phyloP scores from a whole-genome alignment of 75 land plant genomes.

The Chamaecyparis obtusa region DNA sequence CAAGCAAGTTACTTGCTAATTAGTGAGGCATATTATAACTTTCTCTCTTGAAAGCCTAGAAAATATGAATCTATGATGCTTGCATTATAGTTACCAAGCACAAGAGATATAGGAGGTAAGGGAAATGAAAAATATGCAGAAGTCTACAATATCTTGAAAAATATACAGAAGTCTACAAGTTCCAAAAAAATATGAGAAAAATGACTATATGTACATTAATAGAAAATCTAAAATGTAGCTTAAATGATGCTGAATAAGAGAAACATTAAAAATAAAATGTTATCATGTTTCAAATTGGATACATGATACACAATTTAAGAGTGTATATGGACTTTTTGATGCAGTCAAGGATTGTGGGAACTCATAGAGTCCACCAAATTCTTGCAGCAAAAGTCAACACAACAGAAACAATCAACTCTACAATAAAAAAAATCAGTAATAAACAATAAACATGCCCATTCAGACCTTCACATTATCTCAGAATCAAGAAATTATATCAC shows the following conservation, averaged over 20 bases:
- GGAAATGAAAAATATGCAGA: neutral
- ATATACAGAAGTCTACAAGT: neutral
- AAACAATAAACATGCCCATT: too few relatives aligned
- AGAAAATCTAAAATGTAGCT: neutral
- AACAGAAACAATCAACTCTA: too few relatives aligned
- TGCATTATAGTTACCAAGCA: neutral
- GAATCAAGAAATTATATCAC: too few relatives aligned
- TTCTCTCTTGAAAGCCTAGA: neutral
- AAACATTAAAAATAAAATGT: neutral
- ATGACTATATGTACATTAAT: neutral
- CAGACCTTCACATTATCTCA: too few relatives aligned
- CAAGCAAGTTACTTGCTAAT: neutral
- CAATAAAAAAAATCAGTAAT: too few relatives aligned
- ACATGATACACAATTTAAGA: neutral
- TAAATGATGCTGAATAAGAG: neutral
- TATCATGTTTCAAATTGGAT: neutral
- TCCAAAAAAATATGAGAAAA: neutral
- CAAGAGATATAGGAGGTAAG: neutral
- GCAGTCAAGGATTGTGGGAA: too few relatives aligned
- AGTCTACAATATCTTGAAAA: too few relatives aligned
- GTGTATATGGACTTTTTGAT: too few relatives aligned
- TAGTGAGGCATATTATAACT: neutral
- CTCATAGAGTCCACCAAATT: too few relatives aligned
- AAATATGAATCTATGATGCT: neutral
- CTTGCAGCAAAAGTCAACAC: too few relatives aligned